phyloP scores from a whole-genome alignment of 2,329 filamentous ascomycete genomes.

The Microcera coccophila region DNA sequence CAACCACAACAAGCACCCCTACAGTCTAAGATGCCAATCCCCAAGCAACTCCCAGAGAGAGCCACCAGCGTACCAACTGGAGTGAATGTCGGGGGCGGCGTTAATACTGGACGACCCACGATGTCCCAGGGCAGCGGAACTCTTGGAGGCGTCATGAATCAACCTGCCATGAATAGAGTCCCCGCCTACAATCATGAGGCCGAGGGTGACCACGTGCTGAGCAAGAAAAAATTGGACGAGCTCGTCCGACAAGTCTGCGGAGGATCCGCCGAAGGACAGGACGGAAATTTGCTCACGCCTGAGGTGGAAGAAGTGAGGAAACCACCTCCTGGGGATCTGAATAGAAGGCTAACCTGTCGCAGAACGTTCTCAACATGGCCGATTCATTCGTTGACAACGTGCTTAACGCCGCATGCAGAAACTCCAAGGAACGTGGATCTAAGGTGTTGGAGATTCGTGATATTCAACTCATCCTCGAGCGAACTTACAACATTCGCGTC shows the following conservation, averaged over 20 bases:
- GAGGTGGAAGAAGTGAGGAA: constrained; percentile 87
- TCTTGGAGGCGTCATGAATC: constrained; percentile 77
- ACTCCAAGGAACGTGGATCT: constrained; percentile 88
- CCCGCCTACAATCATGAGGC: constrained; percentile 84
- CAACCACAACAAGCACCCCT: constrained; percentile 39
- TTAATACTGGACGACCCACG: constrained; percentile 70
- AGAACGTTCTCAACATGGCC: constrained; percentile 84
- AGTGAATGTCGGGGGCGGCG: constrained; percentile 63
- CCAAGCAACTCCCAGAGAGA: constrained; percentile 68
- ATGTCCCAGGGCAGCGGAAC: constrained; percentile 73
- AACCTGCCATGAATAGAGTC: constrained; percentile 78
- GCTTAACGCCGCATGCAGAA: constrained; percentile 78
- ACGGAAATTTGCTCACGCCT: constrained; percentile 75
- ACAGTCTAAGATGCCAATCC: constrained; percentile 71
- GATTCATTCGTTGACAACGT: constrained; percentile 95
- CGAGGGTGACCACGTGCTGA: constrained; percentile 88
- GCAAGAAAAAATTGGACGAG: constrained; percentile 96
- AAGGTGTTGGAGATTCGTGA: constrained; percentile 87
- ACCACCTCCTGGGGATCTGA: not conserved
- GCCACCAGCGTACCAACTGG: constrained; percentile 68
- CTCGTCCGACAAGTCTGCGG: constrained; percentile 91
- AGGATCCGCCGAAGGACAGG: constrained; percentile 65
- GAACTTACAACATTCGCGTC: constrained; percentile 85
- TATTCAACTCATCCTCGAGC: constrained; percentile 76
- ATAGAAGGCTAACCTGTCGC: constrained; percentile 16